A percentile compares a stretch with the other conserved stretches of the same genome.
Evolutionary conservation across 805 yeast genomes (phyloP).

Genomic region (Yarrowia bubula): DNA sequence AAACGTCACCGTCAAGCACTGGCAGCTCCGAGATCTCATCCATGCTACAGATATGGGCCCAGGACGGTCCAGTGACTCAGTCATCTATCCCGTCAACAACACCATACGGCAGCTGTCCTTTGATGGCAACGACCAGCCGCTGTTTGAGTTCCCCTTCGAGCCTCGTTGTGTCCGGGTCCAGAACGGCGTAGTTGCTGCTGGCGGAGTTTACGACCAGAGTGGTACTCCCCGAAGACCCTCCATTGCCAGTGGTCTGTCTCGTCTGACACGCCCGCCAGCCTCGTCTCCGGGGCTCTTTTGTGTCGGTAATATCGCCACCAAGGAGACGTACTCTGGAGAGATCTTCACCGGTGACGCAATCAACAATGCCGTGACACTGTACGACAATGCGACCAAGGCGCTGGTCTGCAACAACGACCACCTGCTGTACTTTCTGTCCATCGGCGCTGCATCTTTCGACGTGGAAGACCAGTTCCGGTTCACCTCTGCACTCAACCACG

Average conservation of each 20-base stretch:
- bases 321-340: conserved; percentile 50
- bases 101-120: conserved; percentile 49
- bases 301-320: conserved; percentile 51
- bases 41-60: conserved; percentile 43
- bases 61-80: conserved; percentile 40
- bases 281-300: conserved; percentile 59
- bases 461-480: conserved; percentile 10
- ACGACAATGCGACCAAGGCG: conserved; percentile 49
- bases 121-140: conserved; percentile 40
- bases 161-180: conserved; percentile 69
- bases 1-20: conserved; percentile 44
- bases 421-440: conserved; percentile 61
- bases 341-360: conserved; percentile 67
- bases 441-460: conserved; percentile 36
- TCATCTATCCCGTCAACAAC: conserved; percentile 60
- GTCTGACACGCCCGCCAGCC: conserved; percentile 3
- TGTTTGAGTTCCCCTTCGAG: conserved; percentile 56
- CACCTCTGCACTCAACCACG: conserved; percentile 16
- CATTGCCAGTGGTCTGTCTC: conserved; percentile 36
- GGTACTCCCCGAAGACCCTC: conserved; percentile 31
- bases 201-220: conserved; percentile 48
- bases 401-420: conserved; percentile 83
- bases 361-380: conserved; percentile 64
- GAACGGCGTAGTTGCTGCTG: conserved; percentile 51
- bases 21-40: conserved; percentile 81